Base-by-base conservation (phyloP, 116 monocot species). In the Phalaenopsis hybrid region DNA sequence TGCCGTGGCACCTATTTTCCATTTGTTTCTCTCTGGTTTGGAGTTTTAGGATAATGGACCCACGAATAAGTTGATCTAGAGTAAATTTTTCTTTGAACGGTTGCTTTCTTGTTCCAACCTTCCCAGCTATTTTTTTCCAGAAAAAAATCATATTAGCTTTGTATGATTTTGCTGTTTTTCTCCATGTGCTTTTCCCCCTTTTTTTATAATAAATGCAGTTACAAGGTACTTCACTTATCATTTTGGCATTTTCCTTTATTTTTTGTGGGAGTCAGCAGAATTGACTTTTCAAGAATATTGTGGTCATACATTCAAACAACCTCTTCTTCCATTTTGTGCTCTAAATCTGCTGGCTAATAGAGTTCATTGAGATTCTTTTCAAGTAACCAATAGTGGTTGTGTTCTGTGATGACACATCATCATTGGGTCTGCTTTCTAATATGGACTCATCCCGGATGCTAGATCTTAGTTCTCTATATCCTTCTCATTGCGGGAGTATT, bases 1-100 rank as follows among this genome's bases (percentile, higher is more conserved):
- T 21, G n/a, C n/a, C 31, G 52, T 76, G 76, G 6, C 46, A n/a
- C 8, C n/a, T 76, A 41, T 78, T 78, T 50, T 78, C 78, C 51
- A 78, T 50, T 10, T 15, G 0, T 13, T 33, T 46, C 23, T 67
- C 12, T 80, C 23, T 9, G 43, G 25, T 46, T 65, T 45, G 4
- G 44, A 44, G 45, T 68, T 46, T 80, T 3, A 68, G 44, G 45
- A n/a, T 23, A 80, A 9, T 44, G 75, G 20, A 1, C n/a, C 9
- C 44, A 18, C 28, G 7, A 16, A 45, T 75, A 46, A 45, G 46
- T 45, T 45, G 17, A 44, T 75, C 7, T 4, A 16, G 17, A 46
- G 0, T 45, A 18, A 46, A 44, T 18, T 45, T 43, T 12, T 34
- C 16, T 52, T 6, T 34, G 73, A 73, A 73, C 15, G 31, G 3